Conservation (phyloP, 2,329 filamentous ascomycete species). For the Fusarium paranaense region DNA sequence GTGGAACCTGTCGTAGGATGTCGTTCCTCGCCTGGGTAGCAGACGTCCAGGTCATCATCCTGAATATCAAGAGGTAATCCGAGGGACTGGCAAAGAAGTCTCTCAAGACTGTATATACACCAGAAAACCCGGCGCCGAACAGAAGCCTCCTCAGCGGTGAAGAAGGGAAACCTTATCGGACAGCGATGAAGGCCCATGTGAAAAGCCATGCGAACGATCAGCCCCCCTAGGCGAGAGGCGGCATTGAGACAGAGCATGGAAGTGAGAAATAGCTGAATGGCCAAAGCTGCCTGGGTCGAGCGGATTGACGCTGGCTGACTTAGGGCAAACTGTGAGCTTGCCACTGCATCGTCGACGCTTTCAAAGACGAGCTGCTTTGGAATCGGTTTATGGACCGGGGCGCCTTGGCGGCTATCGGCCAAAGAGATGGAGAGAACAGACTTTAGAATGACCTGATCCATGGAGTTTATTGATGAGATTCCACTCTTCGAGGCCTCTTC, state of each 20-base stretch:
- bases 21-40: conserved; percentile 61
- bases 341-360: conserved; percentile 62
- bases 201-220: conserved; percentile 66
- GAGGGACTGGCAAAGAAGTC: conserved; percentile 67
- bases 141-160: conserved; percentile 58
- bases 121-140: conserved; percentile 67
- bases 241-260: conserved; percentile 68
- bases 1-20: conserved; percentile 46
- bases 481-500: conserved; percentile 55
- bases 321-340: conserved; percentile 60
- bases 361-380: conserved; percentile 59
- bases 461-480: conserved; percentile 42
- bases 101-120: conserved; percentile 67
- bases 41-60: conserved; percentile 70
- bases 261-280: conserved; percentile 65
- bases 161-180: conserved; percentile 63
- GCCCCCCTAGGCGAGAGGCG: conserved; percentile 66
- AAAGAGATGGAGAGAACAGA: conserved; percentile 65
- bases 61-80: conserved; percentile 66
- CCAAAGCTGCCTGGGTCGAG: conserved; percentile 62
- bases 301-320: conserved; percentile 60
- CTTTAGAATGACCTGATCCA: conserved; percentile 58
- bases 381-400: conserved; percentile 44
- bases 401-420: conserved; percentile 61
- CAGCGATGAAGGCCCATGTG: conserved; percentile 70